Conservation (phyloP, 495 filamentous ascomycete species). For the Penicillium riverlandense region DNA sequence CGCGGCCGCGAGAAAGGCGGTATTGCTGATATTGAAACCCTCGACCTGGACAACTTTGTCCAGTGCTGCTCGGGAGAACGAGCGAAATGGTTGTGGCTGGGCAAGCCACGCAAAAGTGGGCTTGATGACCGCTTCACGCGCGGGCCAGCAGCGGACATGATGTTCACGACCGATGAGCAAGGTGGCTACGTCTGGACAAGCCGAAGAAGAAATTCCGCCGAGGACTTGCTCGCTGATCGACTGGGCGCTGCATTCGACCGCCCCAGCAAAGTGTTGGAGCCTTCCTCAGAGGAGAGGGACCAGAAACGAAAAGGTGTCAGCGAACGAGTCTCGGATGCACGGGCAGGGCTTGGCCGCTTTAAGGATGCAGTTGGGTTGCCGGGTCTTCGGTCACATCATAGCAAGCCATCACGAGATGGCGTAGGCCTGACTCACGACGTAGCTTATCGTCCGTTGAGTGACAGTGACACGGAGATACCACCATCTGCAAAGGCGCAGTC, state of each 20-base stretch:
- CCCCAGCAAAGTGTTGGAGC: conserved; percentile 22
- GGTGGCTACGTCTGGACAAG: conserved; percentile 58
- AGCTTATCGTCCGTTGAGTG: conserved; percentile 20
- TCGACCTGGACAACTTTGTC: conserved; percentile 79
- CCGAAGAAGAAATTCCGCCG: conserved; percentile 42
- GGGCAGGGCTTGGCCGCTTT: conserved; percentile 75
- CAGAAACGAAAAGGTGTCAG: conserved; percentile 70
- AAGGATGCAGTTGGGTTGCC: conserved; percentile 71
- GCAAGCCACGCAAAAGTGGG: conserved; percentile 66
- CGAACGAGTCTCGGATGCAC: conserved; percentile 72
- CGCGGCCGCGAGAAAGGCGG: conserved; percentile 80
- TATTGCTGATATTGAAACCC: conserved; percentile 85
- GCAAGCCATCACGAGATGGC: conserved; percentile 35
- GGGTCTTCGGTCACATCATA: conserved; percentile 41
- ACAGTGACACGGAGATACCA: conserved; percentile 27
- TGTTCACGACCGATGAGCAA: conserved; percentile 62
- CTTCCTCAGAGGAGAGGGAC: conserved; percentile 53
- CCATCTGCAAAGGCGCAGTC: conserved; percentile 7
- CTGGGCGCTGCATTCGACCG: conserved; percentile 19
- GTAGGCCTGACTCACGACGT: conserved; percentile 22
- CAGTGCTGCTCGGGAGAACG: conserved; percentile 69
- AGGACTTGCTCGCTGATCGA: conserved; percentile 29
- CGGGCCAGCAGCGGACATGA: conserved; percentile 46
- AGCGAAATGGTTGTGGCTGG: conserved; percentile 90
- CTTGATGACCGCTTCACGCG: conserved; percentile 43